Conservation (phyloP, 768 basidiomycete genomes). For the Multifurca ochricompacta region DNA sequence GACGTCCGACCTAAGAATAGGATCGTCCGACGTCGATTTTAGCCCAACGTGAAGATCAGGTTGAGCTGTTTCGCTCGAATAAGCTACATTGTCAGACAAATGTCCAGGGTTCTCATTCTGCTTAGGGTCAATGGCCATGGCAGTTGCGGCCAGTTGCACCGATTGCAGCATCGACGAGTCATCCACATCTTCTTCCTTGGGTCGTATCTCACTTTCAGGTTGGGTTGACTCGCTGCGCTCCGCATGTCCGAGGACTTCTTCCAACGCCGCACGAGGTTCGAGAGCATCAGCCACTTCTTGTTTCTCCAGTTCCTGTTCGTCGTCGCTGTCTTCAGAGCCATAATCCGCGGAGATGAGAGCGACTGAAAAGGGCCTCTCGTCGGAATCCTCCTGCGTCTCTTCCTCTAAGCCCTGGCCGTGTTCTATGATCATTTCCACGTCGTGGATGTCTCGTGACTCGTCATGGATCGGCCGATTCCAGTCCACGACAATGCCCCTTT, state of each 20-base stretch:
- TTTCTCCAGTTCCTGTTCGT: slow-evolving; percentile 49
- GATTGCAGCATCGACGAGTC: slow-evolving; percentile 38
- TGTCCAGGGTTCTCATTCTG: background rate
- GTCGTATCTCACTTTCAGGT: slow-evolving; percentile 29
- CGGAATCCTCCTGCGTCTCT: slow-evolving; percentile 22
- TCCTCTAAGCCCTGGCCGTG: slow-evolving; percentile 29
- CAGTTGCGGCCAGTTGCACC: slow-evolving; percentile 17
- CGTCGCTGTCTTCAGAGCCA: slow-evolving; percentile 42
- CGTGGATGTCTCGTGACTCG: slow-evolving; percentile 32
- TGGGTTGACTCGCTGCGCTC: slow-evolving; percentile 28
- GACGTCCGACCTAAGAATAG: slow-evolving; percentile 7
- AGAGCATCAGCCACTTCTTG: slow-evolving; percentile 51
- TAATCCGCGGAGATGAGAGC: slow-evolving; percentile 16
- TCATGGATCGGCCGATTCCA: slow-evolving; percentile 46
- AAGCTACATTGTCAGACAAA: background rate
- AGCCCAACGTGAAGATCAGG: slow-evolving; percentile 7
- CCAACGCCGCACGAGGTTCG: slow-evolving; percentile 44
- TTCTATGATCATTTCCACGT: slow-evolving; percentile 27
- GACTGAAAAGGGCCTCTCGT: slow-evolving; percentile 13
- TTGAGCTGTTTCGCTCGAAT: background rate
- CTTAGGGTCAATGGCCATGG: slow-evolving; percentile 37
- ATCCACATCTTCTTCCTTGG: slow-evolving; percentile 52
- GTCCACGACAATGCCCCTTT: slow-evolving; percentile 57
- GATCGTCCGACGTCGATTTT: slow-evolving; percentile 16
- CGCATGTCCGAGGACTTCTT: slow-evolving; percentile 49